phyloP scores from a whole-genome alignment of 1,284 basidiomycete species.

The Athelia psychrophila region DNA sequence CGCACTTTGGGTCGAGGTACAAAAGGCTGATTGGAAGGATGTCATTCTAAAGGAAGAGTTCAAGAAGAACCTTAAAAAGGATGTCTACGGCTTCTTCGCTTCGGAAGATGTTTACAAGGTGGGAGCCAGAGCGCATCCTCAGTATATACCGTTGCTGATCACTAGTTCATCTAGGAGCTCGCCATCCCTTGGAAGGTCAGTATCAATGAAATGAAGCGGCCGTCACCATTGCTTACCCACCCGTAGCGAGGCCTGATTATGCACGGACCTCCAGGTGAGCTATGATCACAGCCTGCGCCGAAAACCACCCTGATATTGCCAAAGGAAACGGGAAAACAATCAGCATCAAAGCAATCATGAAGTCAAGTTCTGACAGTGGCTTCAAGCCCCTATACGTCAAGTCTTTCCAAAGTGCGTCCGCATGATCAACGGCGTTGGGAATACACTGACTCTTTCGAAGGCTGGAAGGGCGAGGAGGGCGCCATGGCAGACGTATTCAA shows the following conservation, averaged over 20 bases:
- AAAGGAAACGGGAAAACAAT: conserved; percentile 84
- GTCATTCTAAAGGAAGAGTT: conserved; percentile 73
- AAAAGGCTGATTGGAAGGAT: conserved; percentile 72
- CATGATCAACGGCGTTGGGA: background rate
- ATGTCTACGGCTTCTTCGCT: conserved; percentile 76
- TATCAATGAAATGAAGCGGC: conserved; percentile 7
- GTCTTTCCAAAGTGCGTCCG: conserved; percentile 53
- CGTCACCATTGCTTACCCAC: no score
- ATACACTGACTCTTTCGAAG: conserved; percentile 24
- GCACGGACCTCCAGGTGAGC: conserved; percentile 66
- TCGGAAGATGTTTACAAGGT: conserved; percentile 65
- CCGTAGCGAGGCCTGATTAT: conserved; percentile 76
- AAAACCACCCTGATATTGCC: background rate
- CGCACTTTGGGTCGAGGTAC: conserved; percentile 63
- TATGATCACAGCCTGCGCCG: no score
- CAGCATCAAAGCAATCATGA: conserved; percentile 75
- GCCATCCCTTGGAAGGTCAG: conserved; percentile 80
- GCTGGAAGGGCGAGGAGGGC: conserved; percentile 63
- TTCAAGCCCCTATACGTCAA: conserved; percentile 77
- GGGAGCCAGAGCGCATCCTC: no score
- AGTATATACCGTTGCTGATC: no score
- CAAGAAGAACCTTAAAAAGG: conserved; percentile 66
- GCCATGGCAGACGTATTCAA: conserved; percentile 63
- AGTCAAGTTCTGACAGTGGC: conserved; percentile 54
- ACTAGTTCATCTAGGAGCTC: conserved; percentile 33